Conservation (phyloP, 257 asterid genomes). For the Vinca minor region DNA sequence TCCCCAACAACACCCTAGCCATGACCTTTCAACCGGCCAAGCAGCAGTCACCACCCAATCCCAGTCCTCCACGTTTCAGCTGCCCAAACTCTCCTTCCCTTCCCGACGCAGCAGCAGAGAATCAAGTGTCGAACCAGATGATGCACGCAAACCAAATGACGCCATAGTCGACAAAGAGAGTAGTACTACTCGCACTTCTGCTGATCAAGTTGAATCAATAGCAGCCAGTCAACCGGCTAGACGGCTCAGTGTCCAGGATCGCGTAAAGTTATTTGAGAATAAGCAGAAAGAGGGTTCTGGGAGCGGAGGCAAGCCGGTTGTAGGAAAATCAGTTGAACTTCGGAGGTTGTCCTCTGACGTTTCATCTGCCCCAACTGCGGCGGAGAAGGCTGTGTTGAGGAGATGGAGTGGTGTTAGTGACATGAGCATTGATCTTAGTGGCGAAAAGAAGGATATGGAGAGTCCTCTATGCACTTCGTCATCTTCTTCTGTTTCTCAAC, state of each 20-base stretch:
- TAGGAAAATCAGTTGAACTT: conserved; percentile 54
- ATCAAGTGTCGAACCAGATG: conserved; percentile 25
- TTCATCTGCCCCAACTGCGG: conserved; percentile 32
- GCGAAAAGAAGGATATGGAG: conserved; percentile 63
- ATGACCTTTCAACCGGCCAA: conserved; percentile 12
- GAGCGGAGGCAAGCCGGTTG: conserved; percentile 52
- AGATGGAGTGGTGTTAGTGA: conserved; percentile 95
- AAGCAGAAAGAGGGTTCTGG: conserved; percentile 78
- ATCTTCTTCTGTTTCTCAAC: conserved; percentile 26
- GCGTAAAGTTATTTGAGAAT: conserved; percentile 76
- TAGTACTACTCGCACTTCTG: conserved; percentile 5
- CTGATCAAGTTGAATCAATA: conserved; percentile 26
- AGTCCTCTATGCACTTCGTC: conserved; percentile 49
- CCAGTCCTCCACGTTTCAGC: conserved; percentile 2
- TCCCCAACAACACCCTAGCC: conserved; percentile 18
- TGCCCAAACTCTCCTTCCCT: conserved; percentile 13
- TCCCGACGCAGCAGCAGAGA: conserved; percentile 18
- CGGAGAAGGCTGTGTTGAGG: conserved; percentile 63
- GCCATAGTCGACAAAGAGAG: conserved; percentile 18
- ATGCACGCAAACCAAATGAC: conserved; percentile 6
- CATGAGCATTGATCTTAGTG: conserved; percentile 82
- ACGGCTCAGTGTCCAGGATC: conserved; percentile 87
- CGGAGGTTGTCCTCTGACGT: conserved; percentile 71
- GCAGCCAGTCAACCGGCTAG: conserved; percentile 45
- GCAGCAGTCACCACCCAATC: conserved; percentile 18